These are phyloP conservation scores for Venturia effusa DNA, from an alignment of 2,329 filamentous ascomycete genomes.

Conservation along the genomic window DNA sequence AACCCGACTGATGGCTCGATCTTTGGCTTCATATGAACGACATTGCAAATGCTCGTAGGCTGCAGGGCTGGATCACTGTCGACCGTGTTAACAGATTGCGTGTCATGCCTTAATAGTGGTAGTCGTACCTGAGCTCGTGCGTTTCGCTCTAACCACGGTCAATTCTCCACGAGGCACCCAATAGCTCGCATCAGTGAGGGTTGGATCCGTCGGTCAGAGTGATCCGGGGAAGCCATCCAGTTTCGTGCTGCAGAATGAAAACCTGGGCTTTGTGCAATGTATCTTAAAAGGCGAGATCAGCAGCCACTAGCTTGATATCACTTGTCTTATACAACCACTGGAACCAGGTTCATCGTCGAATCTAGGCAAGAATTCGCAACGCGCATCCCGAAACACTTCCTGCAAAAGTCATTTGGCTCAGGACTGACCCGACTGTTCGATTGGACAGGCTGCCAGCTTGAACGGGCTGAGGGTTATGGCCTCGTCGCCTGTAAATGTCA, in stretches of 20 bases:
- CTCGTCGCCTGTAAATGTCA: neutral
- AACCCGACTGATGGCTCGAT: neutral
- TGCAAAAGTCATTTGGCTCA: neutral
- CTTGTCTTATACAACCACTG: neutral
- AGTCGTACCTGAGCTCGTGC: neutral
- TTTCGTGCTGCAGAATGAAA: neutral
- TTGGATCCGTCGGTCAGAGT: neutral
- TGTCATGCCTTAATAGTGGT: neutral
- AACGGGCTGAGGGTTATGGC: neutral
- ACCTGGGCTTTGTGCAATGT: neutral
- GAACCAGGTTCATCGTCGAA: neutral
- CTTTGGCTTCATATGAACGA: neutral
- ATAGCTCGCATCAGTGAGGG: neutral
- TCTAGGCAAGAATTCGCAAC: neutral
- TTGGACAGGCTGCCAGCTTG: neutral
- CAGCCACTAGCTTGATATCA: neutral
- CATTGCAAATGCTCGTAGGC: neutral
- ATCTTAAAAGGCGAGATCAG: neutral
- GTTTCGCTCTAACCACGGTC: neutral
- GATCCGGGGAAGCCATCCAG: neutral
- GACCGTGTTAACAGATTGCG: neutral
- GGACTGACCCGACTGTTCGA: neutral
- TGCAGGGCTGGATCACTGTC: neutral
- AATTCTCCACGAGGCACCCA: neutral
- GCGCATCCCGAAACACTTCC: neutral